Evolutionary conservation across 257 asterid species (phyloP).

Genomic region (Capsicum baccatum): DNA sequence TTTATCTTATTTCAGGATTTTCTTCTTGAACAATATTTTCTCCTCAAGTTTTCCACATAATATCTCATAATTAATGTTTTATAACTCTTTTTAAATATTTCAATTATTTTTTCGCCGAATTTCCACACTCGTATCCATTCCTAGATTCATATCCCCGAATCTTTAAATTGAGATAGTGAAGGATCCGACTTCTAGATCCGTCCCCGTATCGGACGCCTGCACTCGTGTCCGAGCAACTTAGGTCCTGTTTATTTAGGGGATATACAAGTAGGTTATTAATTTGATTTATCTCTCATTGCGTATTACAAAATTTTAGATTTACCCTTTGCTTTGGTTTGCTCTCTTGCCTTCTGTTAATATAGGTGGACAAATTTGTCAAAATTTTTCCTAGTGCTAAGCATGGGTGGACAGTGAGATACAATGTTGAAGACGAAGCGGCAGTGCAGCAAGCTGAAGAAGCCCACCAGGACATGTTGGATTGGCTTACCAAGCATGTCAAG

Average conservation of each 20-base stretch:
- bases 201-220: too few relatives aligned
- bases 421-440: constrained; percentile 44
- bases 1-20: too few relatives aligned
- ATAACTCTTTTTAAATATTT: too few relatives aligned
- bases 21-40: too few relatives aligned
- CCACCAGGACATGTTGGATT: constrained; percentile 49
- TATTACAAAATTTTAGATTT: not conserved
- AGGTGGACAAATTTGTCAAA: constrained; percentile 58
- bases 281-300: not conserved
- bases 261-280: not conserved
- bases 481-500: constrained; percentile 54
- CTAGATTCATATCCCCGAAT: too few relatives aligned
- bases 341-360: not conserved
- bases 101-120: too few relatives aligned
- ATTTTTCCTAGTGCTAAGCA: constrained; percentile 54
- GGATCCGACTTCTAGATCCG: too few relatives aligned
- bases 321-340: constrained; percentile 16
- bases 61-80: too few relatives aligned
- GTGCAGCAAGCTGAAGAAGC: constrained; percentile 64
- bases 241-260: not conserved
- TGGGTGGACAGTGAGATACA: constrained; percentile 68
- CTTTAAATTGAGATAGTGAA: too few relatives aligned
- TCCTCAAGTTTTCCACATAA: too few relatives aligned
- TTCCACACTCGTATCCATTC: too few relatives aligned
- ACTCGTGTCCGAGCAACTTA: too few relatives aligned